Evolutionary conservation across 768 basidiomycete genomes (phyloP).

Genomic region (Arthromyces matolae): DNA sequence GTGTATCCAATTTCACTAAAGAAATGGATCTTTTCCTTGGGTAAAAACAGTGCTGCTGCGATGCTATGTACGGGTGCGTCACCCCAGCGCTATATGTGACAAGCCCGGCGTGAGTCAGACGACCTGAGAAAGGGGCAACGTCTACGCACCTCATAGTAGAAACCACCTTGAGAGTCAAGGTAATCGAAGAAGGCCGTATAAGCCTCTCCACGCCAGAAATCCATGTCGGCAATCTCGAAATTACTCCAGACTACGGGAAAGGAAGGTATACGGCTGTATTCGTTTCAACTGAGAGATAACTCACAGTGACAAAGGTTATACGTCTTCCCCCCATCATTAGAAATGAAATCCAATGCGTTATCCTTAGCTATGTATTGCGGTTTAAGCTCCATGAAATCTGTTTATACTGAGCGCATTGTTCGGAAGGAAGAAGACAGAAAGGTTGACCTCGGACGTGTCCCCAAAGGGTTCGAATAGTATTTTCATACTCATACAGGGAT

Average conservation of each 20-base stretch:
- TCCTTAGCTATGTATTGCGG: slow-evolving; percentile 52
- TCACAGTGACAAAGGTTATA: slow-evolving; percentile 72
- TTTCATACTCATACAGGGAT: slow-evolving; percentile 73
- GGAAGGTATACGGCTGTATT: neutral
- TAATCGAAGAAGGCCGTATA: slow-evolving; percentile 65
- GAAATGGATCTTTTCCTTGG: slow-evolving; percentile 72
- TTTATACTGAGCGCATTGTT: no score
- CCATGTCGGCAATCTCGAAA: slow-evolving; percentile 72
- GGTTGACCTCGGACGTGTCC: slow-evolving; percentile 64
- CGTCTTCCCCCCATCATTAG: slow-evolving; percentile 20
- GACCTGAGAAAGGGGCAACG: slow-evolving; percentile 27
- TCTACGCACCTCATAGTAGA: slow-evolving; percentile 61
- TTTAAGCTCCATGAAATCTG: no score
- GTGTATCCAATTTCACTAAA: slow-evolving; percentile 83
- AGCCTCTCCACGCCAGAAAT: slow-evolving; percentile 62
- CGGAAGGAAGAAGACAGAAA: no score
- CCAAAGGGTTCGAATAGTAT: slow-evolving; percentile 80
- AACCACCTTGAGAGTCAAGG: slow-evolving; percentile 60
- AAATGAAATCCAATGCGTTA: slow-evolving; percentile 65
- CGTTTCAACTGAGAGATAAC: slow-evolving; percentile 35
- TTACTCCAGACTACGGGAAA: slow-evolving; percentile 53
- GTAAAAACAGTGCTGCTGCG: slow-evolving; percentile 68
- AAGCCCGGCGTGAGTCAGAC: slow-evolving; percentile 37
- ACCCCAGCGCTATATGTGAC: slow-evolving; percentile 63
- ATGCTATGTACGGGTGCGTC: slow-evolving; percentile 88